Base-by-base conservation (phyloP, 371 early-diverging fungal species). In the Nematocida parisii region DNA sequence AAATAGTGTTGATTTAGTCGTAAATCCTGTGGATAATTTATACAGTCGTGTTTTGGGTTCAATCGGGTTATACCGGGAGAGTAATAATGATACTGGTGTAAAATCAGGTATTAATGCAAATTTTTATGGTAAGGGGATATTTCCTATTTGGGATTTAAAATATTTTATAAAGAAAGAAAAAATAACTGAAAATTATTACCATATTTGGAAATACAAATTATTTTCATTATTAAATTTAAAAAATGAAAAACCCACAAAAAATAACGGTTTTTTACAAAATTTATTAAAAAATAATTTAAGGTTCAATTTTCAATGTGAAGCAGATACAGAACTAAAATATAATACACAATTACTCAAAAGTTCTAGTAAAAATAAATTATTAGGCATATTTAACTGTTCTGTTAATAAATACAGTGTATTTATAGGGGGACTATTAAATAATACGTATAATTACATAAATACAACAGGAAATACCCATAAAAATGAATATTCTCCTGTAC, bases 261-360 rank as follows among this genome's bases (percentile, higher is more conserved):
- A 27, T 27, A 27, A 27, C 33, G 33, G 33, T 27, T 27, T 27
- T 27, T 27, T 27, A 27, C 33, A 27, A 27, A 27, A 27, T 27
- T 27, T 27, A 27, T 27, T 27, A 27, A 27, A 27, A 27, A 27
- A 27, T 27, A 27, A 27, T 27, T 27, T 27, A 27, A 27, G 39
- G 0, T 15, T 64, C 11, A 9, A 64, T 27, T 11, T 64, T 64
- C 45, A 42, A 39, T 22, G 64, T 33, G 64, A 64, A 64, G 64
- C 22, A 33, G 64, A 64, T 9, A 20, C 39, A 11, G 0, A 6
- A 15, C 7, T 6, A 6, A 64, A 20, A 64, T 13, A 9, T 6
- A 44, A 27, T n/a, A 18, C 40, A 45, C 22, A 33, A 5, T 15
- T 15, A 64, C 13, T 11, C 6, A 42, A 64, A 45, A 33, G 11